Percentiles rank a stretch among this genome's conserved stretches.
phyloP scores from a whole-genome alignment of 176 grass and related monocot genomes.

The Tillandsia leiboldiana region DNA sequence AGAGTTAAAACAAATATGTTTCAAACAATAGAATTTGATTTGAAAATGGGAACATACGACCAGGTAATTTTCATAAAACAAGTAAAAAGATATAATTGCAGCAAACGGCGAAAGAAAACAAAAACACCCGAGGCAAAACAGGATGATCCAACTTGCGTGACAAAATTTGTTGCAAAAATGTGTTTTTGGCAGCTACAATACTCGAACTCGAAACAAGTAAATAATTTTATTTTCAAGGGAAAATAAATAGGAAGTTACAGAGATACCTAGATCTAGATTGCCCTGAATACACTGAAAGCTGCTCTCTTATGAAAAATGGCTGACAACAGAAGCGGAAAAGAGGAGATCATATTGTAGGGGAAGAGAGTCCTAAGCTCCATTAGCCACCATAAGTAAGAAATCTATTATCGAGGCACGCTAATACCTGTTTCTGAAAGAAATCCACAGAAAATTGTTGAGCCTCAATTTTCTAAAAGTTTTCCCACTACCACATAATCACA shows the following conservation, averaged over 20 bases:
- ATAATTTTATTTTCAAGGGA: conserved; percentile 5
- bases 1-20: too few species aligned
- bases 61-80: too few species aligned
- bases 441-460: conserved; percentile 3
- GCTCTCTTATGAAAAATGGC: not conserved
- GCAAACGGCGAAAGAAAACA: not conserved
- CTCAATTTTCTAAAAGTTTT: not conserved
- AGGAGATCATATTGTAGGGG: not conserved
- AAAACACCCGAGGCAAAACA: not conserved
- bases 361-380: conserved; percentile 18
- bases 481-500: not conserved
- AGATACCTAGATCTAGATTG: not conserved
- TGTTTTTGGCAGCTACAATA: not conserved
- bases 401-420: conserved; percentile 67
- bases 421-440: conserved; percentile 67
- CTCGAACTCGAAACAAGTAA: not conserved
- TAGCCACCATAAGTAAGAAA: not conserved
- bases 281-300: not conserved
- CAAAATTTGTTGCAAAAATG: conserved; percentile 10
- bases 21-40: too few species aligned
- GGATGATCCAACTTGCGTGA: conserved; percentile 2
- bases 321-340: not conserved
- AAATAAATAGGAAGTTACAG: not conserved
- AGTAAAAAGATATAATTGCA: too few species aligned
- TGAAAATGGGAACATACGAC: too few species aligned